These are phyloP conservation scores for Fomitopsis betulina DNA, from an alignment of 1,284 basidiomycete species.

Conservation along the genomic window DNA sequence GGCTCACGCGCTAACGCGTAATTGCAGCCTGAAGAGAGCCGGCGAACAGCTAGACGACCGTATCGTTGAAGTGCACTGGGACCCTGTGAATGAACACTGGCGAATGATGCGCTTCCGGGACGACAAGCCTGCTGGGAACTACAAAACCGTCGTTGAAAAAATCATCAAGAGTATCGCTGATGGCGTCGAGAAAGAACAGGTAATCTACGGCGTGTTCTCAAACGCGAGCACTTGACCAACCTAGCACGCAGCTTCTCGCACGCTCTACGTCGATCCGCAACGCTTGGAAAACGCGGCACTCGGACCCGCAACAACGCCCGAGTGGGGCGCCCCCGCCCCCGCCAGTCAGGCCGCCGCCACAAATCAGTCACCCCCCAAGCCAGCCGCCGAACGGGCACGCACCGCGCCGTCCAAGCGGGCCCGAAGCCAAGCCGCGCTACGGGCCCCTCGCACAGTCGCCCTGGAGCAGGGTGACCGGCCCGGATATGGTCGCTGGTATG, in stretches of 20 bases:
- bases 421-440: conserved; percentile 46
- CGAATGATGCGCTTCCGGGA: conserved; percentile 88
- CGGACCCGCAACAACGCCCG: conserved; percentile 6
- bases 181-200: conserved; percentile 83
- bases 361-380: conserved; percentile 14
- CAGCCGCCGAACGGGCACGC: conserved; percentile 9
- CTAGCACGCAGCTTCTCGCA: conserved; percentile 49
- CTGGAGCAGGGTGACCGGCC: conserved; percentile 73
- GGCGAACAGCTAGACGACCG: conserved; percentile 91
- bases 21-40: conserved; percentile 72
- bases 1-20: not conserved
- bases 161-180: conserved; percentile 87
- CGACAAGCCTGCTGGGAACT: conserved; percentile 90
- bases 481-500: conserved; percentile 55
- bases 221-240: not conserved
- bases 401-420: conserved; percentile 4
- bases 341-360: not conserved
- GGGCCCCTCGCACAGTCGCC: conserved; percentile 57
- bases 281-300: conserved; percentile 62
- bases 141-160: conserved; percentile 75
- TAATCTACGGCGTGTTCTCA: conserved; percentile 33
- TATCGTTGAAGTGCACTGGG: conserved; percentile 94
- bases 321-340: conserved; percentile 1
- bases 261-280: conserved; percentile 55
- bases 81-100: conserved; percentile 64